Evolutionary conservation across 2,329 filamentous ascomycete genomes (phyloP).

Genomic region (Chrysoporthe cubensis): DNA sequence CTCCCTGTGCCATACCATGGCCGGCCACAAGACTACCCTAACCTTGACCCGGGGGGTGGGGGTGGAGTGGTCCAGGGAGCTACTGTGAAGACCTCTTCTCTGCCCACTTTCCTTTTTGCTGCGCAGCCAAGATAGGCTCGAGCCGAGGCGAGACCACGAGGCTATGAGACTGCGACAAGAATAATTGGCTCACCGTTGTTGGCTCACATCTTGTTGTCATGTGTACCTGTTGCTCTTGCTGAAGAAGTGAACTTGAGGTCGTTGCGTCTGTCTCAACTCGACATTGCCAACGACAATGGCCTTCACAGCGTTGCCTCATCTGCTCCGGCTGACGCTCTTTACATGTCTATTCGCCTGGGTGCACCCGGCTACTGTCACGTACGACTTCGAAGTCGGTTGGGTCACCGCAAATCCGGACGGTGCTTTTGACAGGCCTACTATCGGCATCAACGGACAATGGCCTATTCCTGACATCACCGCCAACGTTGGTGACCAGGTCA

Average conservation of each 20-base stretch:
- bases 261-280: neutral
- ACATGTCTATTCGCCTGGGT: conserved; percentile 7
- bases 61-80: neutral
- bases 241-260: neutral
- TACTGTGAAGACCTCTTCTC: neutral
- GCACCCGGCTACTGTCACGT: conserved; percentile 21
- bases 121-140: too few species aligned
- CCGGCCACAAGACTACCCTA: neutral
- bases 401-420: conserved; percentile 74
- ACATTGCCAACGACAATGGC: conserved; percentile 7
- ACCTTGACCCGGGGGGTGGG: neutral
- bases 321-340: conserved; percentile 9
- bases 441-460: conserved; percentile 79
- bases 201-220: too few species aligned
- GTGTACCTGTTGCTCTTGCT: neutral
- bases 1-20: neutral
- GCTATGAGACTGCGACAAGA: neutral
- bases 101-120: neutral
- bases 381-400: conserved; percentile 66
- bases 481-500: conserved; percentile 62
- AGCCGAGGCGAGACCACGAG: neutral
- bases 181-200: neutral
- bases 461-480: conserved; percentile 70
- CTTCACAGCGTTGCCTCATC: neutral
- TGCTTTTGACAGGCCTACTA: conserved; percentile 63